Conservation (phyloP, 2,329 filamentous ascomycete species). For the Chaetothyriales sp. region DNA sequence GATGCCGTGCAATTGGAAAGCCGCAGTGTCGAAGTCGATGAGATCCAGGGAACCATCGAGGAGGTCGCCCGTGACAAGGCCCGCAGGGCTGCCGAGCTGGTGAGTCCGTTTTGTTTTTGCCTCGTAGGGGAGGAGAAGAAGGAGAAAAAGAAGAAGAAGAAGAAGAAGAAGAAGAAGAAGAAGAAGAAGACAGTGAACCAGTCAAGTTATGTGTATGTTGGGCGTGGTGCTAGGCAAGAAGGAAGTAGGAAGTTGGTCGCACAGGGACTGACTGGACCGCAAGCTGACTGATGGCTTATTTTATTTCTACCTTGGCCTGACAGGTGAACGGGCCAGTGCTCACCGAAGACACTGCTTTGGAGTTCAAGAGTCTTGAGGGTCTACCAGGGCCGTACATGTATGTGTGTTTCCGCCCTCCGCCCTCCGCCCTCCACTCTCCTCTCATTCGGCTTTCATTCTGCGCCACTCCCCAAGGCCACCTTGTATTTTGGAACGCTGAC, state of each 20-base stretch:
- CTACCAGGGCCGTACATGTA: slow-evolving; percentile 94
- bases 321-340: slow-evolving; percentile 75
- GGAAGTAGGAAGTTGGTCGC: not conserved
- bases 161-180: not conserved
- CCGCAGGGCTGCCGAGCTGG: slow-evolving; percentile 59
- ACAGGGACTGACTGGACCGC: not conserved
- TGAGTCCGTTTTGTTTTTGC: slow-evolving; percentile 28
- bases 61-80: slow-evolving; percentile 85
- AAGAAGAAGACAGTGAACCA: not conserved
- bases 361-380: slow-evolving; percentile 80
- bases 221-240: too few relatives aligned
- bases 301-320: not conserved
- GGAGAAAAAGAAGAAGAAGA: not conserved
- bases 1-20: slow-evolving; percentile 55
- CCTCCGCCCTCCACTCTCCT: not conserved
- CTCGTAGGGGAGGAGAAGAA: too few relatives aligned
- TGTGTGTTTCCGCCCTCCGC: slow-evolving; percentile 19
- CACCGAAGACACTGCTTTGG: slow-evolving; percentile 89
- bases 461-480: too few relatives aligned
- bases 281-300: not conserved
- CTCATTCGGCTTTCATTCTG: too few relatives aligned
- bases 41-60: slow-evolving; percentile 84
- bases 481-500: not conserved
- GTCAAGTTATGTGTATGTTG: not conserved
- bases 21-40: slow-evolving; percentile 49